Percentiles rank a stretch among this genome's conserved stretches.
Evolutionary conservation across 2,329 filamentous ascomycete genomes (phyloP).

Genomic region (Ophiostoma sp.): DNA sequence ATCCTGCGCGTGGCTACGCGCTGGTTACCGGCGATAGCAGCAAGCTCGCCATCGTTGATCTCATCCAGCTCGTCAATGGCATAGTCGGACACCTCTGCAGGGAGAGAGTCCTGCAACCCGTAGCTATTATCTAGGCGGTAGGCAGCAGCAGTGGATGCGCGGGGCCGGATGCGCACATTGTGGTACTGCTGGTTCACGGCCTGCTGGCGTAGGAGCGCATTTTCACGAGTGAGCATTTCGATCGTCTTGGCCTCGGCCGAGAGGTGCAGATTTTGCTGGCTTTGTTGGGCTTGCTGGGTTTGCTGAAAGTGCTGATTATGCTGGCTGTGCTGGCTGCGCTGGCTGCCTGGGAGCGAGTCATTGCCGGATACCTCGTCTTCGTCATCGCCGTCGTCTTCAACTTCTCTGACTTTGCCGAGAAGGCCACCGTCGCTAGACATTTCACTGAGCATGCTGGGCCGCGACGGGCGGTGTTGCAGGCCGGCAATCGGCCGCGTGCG

Average conservation of each 20-base stretch:
- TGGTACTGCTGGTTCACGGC: constrained; percentile 44
- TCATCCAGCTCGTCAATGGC: constrained; percentile 70
- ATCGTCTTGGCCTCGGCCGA: constrained; percentile 56
- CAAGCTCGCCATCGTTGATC: constrained; percentile 47
- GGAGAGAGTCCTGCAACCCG: constrained; percentile 53
- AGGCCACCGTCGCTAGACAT: constrained; percentile 59
- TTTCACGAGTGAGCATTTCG: constrained; percentile 57
- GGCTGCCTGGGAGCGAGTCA: constrained; percentile 49
- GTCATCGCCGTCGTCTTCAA: constrained; percentile 57
- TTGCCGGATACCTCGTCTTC: constrained; percentile 51
- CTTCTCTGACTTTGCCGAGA: constrained; percentile 64
- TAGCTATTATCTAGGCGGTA: constrained; percentile 54
- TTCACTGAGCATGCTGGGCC: constrained; percentile 69
- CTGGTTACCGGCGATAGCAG: constrained; percentile 38
- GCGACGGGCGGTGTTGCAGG: constrained; percentile 74
- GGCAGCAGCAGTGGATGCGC: constrained; percentile 51
- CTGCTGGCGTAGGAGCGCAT: constrained; percentile 55
- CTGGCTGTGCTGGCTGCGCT: constrained; percentile 11
- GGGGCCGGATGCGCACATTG: constrained; percentile 50
- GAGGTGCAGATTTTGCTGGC: constrained; percentile 37
- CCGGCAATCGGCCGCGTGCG: constrained; percentile 50
- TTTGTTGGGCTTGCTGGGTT: background rate
- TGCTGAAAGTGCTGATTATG: background rate
- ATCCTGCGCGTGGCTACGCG: constrained; percentile 47
- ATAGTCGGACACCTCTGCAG: constrained; percentile 59